These are phyloP conservation scores for Elaeis oleifera DNA, from an alignment of 202 grass and related monocot species.

Conservation along the genomic window DNA sequence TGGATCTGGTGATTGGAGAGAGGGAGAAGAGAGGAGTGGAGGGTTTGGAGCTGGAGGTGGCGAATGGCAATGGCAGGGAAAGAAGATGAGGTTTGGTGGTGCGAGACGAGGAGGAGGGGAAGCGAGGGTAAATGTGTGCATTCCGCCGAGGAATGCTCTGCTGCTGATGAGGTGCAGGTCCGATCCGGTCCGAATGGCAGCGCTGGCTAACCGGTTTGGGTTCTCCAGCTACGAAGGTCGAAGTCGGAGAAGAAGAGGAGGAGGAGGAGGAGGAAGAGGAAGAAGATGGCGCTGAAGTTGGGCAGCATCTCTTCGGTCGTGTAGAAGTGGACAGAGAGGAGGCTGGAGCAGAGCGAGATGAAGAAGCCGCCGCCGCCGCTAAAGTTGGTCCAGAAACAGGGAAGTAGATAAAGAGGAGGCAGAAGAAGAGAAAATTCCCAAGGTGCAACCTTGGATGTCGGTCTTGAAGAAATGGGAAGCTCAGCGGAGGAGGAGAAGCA, in stretches of 20 bases:
- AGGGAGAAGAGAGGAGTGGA: conserved; percentile 24
- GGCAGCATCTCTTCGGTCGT: conserved; percentile 1
- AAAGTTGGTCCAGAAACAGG: conserved; percentile 17
- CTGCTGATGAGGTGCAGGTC: conserved; percentile 95
- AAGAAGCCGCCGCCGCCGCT: neutral
- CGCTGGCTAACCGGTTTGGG: conserved; percentile 61
- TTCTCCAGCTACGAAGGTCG: conserved; percentile 52
- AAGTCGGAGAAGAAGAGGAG: conserved; percentile 1
- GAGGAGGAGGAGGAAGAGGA: conserved; percentile 27
- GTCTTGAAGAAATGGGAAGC: conserved; percentile 4
- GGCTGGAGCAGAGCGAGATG: conserved; percentile 24
- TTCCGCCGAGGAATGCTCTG: conserved; percentile 83
- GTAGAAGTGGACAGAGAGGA: conserved; percentile 10
- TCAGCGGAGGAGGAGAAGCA: neutral
- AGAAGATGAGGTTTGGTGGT: conserved; percentile 70
- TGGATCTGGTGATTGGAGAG: conserved; percentile 39
- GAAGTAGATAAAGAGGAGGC: conserved; percentile 14
- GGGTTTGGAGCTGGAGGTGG: conserved; percentile 15
- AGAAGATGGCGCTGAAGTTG: neutral
- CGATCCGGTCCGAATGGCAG: conserved; percentile 86
- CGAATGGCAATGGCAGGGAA: conserved; percentile 35
- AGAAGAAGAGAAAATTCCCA: conserved; percentile 30
- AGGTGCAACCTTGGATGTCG: conserved; percentile 16
- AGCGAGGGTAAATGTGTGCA: conserved; percentile 74
- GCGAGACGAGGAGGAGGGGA: conserved; percentile 36